Evolutionary conservation across 2,329 filamentous ascomycete species (phyloP).

Genomic region (Aspergillus novofumigatus): DNA sequence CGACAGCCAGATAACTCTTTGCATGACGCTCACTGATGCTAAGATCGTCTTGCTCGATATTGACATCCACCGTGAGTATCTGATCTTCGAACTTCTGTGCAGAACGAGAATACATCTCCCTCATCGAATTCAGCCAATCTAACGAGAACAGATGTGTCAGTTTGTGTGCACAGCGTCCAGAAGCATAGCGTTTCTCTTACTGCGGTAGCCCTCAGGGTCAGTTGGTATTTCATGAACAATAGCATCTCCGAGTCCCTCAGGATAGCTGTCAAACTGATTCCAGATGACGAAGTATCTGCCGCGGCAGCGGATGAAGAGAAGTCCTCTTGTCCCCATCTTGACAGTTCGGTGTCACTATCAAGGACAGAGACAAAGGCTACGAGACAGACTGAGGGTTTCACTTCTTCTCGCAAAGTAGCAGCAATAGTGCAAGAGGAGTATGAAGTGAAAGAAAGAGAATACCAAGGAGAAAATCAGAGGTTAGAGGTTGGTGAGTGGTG

Average conservation of each 20-base stretch:
- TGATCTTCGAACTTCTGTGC: slow-evolving; percentile 9
- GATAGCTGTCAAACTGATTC: slow-evolving; percentile 17
- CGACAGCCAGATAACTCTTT: slow-evolving; percentile 10
- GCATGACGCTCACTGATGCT: slow-evolving; percentile 3
- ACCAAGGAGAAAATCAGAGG: not conserved
- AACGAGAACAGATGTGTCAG: too few species aligned
- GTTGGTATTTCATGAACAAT: slow-evolving; percentile 13
- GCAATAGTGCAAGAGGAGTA: not conserved
- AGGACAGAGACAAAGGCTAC: not conserved
- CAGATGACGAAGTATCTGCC: slow-evolving; percentile 18
- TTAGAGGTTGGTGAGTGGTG: not conserved
- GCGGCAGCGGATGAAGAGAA: slow-evolving; percentile 13
- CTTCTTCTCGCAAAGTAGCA: not conserved
- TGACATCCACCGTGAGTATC: slow-evolving; percentile 6
- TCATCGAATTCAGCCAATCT: slow-evolving; percentile 15
- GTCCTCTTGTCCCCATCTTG: slow-evolving; percentile 14
- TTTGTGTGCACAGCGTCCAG: not conserved
- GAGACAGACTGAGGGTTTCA: not conserved
- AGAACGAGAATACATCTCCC: slow-evolving; percentile 5
- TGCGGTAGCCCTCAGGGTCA: slow-evolving; percentile 9
- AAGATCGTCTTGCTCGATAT: not conserved
- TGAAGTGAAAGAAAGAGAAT: not conserved
- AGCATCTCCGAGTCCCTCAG: slow-evolving; percentile 13
- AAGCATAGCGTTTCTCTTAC: slow-evolving; percentile 1
- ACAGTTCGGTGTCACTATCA: not conserved